Conservation (phyloP, 768 basidiomycete species). For the Lentinula edodes region DNA sequence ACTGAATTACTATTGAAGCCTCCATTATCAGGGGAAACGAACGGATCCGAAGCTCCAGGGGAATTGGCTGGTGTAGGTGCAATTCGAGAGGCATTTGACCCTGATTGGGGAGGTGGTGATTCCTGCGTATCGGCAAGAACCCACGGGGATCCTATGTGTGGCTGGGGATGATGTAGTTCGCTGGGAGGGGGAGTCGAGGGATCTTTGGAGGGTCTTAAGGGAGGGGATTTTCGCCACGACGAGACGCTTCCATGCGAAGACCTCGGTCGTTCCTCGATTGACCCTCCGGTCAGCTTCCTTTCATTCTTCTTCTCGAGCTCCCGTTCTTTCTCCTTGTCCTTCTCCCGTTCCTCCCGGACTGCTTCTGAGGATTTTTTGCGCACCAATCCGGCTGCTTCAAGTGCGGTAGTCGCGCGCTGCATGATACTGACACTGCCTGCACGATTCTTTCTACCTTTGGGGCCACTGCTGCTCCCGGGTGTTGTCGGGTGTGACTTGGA, state of each 20-base stretch:
- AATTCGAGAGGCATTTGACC: conserved; percentile 12
- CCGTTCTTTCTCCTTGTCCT: conserved; percentile 33
- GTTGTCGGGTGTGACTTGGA: conserved; percentile 66
- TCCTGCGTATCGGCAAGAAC: conserved; percentile 48
- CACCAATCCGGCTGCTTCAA: conserved; percentile 81
- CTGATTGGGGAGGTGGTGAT: conserved; percentile 24
- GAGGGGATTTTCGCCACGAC: conserved; percentile 68
- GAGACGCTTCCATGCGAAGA: conserved; percentile 60
- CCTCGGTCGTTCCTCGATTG: conserved; percentile 50
- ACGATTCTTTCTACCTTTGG: conserved; percentile 61
- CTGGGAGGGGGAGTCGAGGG: conserved; percentile 50
- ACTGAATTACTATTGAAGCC: conserved; percentile 20
- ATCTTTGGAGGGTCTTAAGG: conserved; percentile 46
- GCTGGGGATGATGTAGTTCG: conserved; percentile 31
- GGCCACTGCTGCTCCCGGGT: conserved; percentile 50
- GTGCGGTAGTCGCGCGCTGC: conserved; percentile 88
- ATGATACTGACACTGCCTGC: conserved; percentile 94
- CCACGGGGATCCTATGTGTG: conserved; percentile 65
- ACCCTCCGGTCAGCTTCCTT: conserved; percentile 32
- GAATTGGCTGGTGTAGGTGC: conserved; percentile 47
- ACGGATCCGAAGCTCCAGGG: conserved; percentile 41
- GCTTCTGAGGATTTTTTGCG: conserved; percentile 78
- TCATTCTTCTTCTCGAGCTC: conserved; percentile 40
- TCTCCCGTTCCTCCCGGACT: conserved; percentile 57
- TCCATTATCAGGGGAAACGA: conserved; percentile 39